Evolutionary conservation across 2,329 filamentous ascomycete genomes (phyloP), one percentile per base, ranked within the genome.

Genomic region (Pestalotiopsis sp.): DNA sequence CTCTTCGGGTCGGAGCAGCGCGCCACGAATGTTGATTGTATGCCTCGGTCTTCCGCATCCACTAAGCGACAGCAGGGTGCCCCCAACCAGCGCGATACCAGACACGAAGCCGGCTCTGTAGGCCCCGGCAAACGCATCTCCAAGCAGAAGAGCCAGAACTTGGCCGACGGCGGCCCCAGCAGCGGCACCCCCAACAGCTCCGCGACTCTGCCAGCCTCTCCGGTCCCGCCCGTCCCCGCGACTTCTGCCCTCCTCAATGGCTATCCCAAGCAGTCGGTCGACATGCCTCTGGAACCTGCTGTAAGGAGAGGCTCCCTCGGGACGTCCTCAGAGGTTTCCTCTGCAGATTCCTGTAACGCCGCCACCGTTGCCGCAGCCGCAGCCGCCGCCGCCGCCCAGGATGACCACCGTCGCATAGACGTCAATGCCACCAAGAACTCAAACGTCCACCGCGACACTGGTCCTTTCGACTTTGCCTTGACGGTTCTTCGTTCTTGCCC

Each of bases 401-500:
- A 85, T 66, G 82, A 83, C 71, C 88, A 90, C 78, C 89, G 89
- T 74, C 89, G 87, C 72, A 91, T 92, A 82, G 91, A 93, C 77
- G 89, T 92, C 76, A 92, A 91, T 78, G 87, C 87, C 73, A 87
- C 89, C 78, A 91, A 91, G 80, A 89, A 91, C 74, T 85, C 86
- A 73, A 86, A 91, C 69, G 86, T 92, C 67, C 91, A 92, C 77
- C 90, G 90, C 74, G 90, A 92, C 78, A 85, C 90, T 67, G 92
- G 92, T 69, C 90, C 93, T 62, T 83, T 97, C 73, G 91, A 93
- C 75, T 86, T 97, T 72, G 92, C 92, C 72, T 89, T 93, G 74
- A 97, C 94, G 67, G 95, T 98, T 75, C 89, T 98, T 79, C 91
- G 90, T 76, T 94, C 94, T 66, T 95, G 95, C 76, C 95, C 95